Evolutionary conservation across 2,329 filamentous ascomycete genomes (phyloP).

Genomic region (Aureobasidium mangrovei): DNA sequence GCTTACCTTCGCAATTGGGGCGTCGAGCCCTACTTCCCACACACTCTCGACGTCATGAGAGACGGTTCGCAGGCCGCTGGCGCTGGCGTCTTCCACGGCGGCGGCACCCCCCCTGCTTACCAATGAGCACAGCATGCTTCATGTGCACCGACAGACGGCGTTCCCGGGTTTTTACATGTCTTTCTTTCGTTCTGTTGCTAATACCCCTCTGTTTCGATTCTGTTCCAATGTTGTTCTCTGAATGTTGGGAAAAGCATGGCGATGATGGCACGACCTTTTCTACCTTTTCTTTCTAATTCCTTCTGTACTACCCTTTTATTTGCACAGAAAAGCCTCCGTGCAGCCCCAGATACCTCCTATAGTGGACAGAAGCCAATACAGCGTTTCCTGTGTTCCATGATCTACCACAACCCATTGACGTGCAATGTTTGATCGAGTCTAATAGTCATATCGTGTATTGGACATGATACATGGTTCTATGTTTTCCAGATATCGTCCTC

Average conservation of each 20-base stretch:
- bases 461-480: no score
- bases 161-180: neutral
- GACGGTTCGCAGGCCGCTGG: slow-evolving; percentile 20
- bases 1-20: slow-evolving; percentile 44
- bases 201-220: slow-evolving; percentile 5
- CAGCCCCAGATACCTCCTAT: no score
- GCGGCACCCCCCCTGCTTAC: slow-evolving; percentile 18
- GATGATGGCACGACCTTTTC: slow-evolving; percentile 6
- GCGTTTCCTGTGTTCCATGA: no score
- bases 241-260: neutral
- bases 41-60: slow-evolving; percentile 42
- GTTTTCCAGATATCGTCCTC: no score
- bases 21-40: slow-evolving; percentile 46
- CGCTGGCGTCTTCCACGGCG: slow-evolving; percentile 9
- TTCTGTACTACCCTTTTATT: neutral
- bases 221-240: neutral
- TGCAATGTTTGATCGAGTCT: no score
- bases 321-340: neutral
- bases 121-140: slow-evolving; percentile 9
- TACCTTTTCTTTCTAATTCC: neutral
- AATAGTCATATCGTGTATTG: no score
- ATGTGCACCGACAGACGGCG: neutral
- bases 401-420: no score
- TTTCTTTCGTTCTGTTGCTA: neutral
- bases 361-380: no score